Evolutionary conservation across 2,329 filamentous ascomycete species (phyloP), one percentile per base, ranked within the genome.

Genomic region (Graphiopsis chlorocephala): DNA sequence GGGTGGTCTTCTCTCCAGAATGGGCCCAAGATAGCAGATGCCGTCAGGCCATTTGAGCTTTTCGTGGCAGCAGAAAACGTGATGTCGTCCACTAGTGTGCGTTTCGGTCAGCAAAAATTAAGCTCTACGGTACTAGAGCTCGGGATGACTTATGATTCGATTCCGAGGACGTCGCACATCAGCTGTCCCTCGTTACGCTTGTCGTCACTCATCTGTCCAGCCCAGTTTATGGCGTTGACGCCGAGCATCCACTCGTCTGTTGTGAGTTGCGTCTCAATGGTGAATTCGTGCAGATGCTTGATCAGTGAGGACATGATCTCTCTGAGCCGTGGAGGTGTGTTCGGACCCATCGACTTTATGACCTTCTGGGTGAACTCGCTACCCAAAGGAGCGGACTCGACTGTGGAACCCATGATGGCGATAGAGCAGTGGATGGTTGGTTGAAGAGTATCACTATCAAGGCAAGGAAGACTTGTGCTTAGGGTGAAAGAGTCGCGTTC

Each of bases 1-100:
- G 92, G 91, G 0, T 91, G 86, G 69, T 93, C 84, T 50, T 86
- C 83, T 8, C 91, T 85, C 86, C 91, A 96, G 80, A 96, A 96
- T 1, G 92, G 92, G 0, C 92, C 92, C 0, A 96, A 84, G 69
- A 96, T 92, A 33, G 92, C 88, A 3, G 90, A 90, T 1, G 90
- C 86, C 4, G 91, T 95, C 12, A 57, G 52, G 17, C 42, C 45
- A 29, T 25, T 35, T 38, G 61, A 48, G 12, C 53, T 58, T 45
- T 35, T 52, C 33, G 61, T 58, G 8, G 61, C 55, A 17, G 53
- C 31, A 7, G 61, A 55, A 17, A 62, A 62, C 4, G 60, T 62
- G 25, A 62, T 62, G 48, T 62, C 60, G 48, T 62, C 60, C 25
- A 59, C 61, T 48, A 58, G 28, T 47, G 48, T 63, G 31, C 12